Evolutionary conservation across 176 grass and related monocot species (phyloP), one percentile per base, ranked within the genome.

Genomic region (Bonia amplexicaulis): DNA sequence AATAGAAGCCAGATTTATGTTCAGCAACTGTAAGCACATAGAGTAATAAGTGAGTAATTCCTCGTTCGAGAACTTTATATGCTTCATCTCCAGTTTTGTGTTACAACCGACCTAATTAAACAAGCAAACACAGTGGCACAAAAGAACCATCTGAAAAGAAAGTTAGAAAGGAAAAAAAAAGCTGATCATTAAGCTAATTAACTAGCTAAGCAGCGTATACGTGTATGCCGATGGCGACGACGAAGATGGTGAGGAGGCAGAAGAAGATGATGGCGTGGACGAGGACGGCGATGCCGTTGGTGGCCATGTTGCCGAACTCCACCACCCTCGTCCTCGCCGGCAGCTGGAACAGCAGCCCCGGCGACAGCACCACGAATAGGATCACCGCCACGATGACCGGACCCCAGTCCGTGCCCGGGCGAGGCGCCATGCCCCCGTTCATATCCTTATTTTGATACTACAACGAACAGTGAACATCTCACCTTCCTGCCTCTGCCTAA

Each of bases 231-330:
- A 97, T 92, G 81, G 94, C 94, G 61, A 94, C 85, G 84, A 97
- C 52, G 73, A 94, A 78, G 85, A 97, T 84, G 81, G 92, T 94
- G 72, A 97, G 86, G 62, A 94, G 25, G 86, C 94, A 92, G 82
- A 97, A 94, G 89, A 94, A 97, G 68, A 97, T 76, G 74, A 97
- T 64, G 83, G 87, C 90, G 82, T 97, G 94, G 84, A 90, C 94
- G 78, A 97, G 85, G 86, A 97, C 88, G 66, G 94, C 70, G 69
- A 97, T 90, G 81, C 85, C 92, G 74, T 87, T 97, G 51, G 94
- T 92, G 64, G 26, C 89, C 94, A 94, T 97, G 87, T 97, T 97
- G 40, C 94, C 94, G 23, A 97, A 92, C 87, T 94, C 94, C 44
- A 97, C 59, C 85, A 92, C 90, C 74, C 92, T 44, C 27, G 83